Evolutionary conservation across 208 protist genomes (phyloP).

Genomic region (Acanthamoeba lenticulata): DNA sequence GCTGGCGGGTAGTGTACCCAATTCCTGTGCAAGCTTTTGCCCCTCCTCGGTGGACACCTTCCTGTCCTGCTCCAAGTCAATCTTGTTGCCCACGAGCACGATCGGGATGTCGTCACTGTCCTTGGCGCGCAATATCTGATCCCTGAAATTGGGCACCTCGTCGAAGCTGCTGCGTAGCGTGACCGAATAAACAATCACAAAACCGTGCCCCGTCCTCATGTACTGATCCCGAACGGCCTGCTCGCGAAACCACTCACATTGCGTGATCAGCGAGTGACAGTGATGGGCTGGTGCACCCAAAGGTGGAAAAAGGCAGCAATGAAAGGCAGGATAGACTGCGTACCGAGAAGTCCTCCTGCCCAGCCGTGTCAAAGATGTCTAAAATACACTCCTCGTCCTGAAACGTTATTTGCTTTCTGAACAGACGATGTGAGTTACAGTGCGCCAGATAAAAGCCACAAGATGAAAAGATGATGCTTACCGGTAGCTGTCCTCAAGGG

Average conservation of each 20-base stretch:
- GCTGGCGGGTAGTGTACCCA: neutral
- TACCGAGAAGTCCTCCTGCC: slow-evolving; percentile 49
- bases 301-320: neutral
- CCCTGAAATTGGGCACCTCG: slow-evolving; percentile 83
- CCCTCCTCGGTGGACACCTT: slow-evolving; percentile 79
- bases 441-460: neutral
- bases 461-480: neutral
- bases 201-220: slow-evolving; percentile 77
- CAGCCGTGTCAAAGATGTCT: slow-evolving; percentile 39
- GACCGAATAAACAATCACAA: slow-evolving; percentile 85
- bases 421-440: neutral
- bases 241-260: neutral
- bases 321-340: neutral
- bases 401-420: slow-evolving; percentile 4
- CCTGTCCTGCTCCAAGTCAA: slow-evolving; percentile 83
- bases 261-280: slow-evolving; percentile 13
- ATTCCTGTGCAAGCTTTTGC: slow-evolving; percentile 45
- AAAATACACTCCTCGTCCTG: neutral
- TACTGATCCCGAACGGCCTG: slow-evolving; percentile 59
- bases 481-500: slow-evolving; percentile 64
- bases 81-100: slow-evolving; percentile 86
- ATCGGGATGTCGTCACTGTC: slow-evolving; percentile 81
- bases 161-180: slow-evolving; percentile 85
- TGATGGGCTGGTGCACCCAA: neutral
- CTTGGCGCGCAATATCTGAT: slow-evolving; percentile 88